These are phyloP conservation scores for Neoconidiobolus thromboides DNA, from an alignment of 371 early-diverging fungal genomes.

Conservation along the genomic window DNA sequence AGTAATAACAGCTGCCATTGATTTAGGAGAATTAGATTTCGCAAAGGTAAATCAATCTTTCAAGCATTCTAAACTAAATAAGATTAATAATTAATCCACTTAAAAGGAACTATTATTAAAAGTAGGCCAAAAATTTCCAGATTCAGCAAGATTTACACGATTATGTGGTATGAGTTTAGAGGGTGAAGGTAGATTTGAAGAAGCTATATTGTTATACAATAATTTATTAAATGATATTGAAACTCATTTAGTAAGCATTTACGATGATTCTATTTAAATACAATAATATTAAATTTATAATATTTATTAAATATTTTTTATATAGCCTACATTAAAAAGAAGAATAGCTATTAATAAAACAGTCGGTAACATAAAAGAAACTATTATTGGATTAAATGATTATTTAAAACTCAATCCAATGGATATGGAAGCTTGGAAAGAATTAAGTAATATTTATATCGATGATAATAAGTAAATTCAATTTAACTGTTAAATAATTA, in stretches of 20 bases:
- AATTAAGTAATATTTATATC: conserved; percentile 58
- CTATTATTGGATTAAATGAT: conserved; percentile 44
- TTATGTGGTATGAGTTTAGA: conserved; percentile 46
- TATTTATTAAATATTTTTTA: not conserved
- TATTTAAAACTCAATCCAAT: conserved; percentile 64
- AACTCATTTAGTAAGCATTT: conserved; percentile 29
- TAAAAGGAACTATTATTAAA: conserved; percentile 2
- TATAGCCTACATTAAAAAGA: conserved; percentile 42
- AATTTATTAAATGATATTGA: conserved; percentile 37
- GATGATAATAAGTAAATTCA: conserved; percentile 30
- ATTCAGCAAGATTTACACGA: conserved; percentile 41
- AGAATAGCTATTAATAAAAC: conserved; percentile 46
- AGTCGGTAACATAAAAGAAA: conserved; percentile 35
- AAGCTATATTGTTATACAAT: conserved; percentile 42
- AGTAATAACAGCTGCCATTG: conserved; percentile 53
- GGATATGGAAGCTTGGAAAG: conserved; percentile 77
- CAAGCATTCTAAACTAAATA: not conserved
- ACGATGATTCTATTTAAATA: too few species aligned
- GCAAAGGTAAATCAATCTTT: conserved; percentile 26
- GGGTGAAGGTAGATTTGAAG: conserved; percentile 42
- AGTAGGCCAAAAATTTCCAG: conserved; percentile 36
- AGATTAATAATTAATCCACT: not conserved
- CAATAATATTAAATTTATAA: not conserved
- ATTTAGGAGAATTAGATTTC: conserved; percentile 38
- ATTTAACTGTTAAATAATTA: not conserved